Evolutionary conservation across 177 flowering plant species (phyloP).

Genomic region (Tripterygium wilfordii): DNA sequence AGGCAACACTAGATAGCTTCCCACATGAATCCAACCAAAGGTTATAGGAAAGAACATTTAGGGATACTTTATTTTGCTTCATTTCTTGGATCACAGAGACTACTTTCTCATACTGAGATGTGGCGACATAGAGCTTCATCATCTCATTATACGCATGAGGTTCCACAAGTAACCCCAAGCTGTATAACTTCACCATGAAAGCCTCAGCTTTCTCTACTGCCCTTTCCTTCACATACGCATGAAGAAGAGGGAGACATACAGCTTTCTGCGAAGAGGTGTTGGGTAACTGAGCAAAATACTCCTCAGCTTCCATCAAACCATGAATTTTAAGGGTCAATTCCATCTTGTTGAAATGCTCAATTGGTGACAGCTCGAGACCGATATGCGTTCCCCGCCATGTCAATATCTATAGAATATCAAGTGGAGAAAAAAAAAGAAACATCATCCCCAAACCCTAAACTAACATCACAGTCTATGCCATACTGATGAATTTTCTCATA

Average conservation of each 20-base stretch:
- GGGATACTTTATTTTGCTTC: conserved; percentile 39
- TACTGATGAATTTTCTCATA: neutral
- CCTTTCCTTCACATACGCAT: conserved; percentile 37
- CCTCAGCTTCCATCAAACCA: conserved; percentile 39
- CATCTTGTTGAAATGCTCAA: conserved; percentile 33
- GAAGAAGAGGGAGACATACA: conserved; percentile 46
- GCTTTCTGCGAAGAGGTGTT: conserved; percentile 30
- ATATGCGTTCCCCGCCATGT: conserved; percentile 32
- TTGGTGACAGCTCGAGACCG: conserved; percentile 22
- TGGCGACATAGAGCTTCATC: conserved; percentile 60
- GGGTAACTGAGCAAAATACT: conserved; percentile 32
- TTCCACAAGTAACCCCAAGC: conserved; percentile 31
- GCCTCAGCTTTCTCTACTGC: conserved; percentile 38
- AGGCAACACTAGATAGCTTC: conserved; percentile 24
- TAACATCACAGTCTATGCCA: neutral
- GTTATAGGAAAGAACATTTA: conserved; percentile 57
- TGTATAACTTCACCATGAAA: conserved; percentile 41
- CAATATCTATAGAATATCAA: conserved; percentile 14
- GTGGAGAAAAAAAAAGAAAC: neutral
- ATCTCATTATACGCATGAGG: conserved; percentile 51
- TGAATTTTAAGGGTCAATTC: conserved; percentile 37
- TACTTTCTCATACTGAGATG: conserved; percentile 37
- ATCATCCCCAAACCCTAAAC: neutral
- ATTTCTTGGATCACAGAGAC: conserved; percentile 34
- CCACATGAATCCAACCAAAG: conserved; percentile 58